Evolutionary conservation across 176 grass and related monocot species (phyloP), one percentile per base, ranked within the genome.

Genomic region (Avena sativa): DNA sequence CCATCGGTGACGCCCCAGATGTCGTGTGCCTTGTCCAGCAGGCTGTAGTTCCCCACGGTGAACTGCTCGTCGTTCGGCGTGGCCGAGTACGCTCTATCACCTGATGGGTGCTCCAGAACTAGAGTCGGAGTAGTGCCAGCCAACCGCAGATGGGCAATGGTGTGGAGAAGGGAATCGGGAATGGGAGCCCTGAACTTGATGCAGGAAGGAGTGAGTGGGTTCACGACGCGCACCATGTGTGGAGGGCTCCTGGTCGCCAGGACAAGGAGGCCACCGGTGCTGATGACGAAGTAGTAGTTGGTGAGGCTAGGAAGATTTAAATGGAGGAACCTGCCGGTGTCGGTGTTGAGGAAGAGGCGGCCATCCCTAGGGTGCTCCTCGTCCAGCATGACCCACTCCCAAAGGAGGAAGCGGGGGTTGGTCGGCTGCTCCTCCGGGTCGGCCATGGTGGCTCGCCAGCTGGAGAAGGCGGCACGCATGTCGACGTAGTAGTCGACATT

Each of bases 331-430:
- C 80, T 19, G 7, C 81, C 81, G 12, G 50, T 71, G 50, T 13
- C 6, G 34, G 52, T 57, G 81, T 83, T 72, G 65, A 83, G 13
- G 52, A 83, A 83, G 81, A 73, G 50, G 51, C 34, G n/a, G 81
- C 30, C 65, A 12, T 5, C 6, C 19, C 6, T 13, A 7, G 19
- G 6, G 2, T 4, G 28, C 26, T 19, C 1, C 14, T 82, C 19
- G 17, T 71, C 80, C 19, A 82, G 80, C 28, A 25, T 8, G 49
- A 70, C n/a, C 80, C 80, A 82, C 10, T 9, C 11, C 19, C 1
- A 4, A 0, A 36, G 49, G 19, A 9, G 65, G 81, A 71, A 83
- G 30, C 49, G 65, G 0, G 8, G 11, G 30, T 71, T 65, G 2
- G 30, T 10, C 3, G 13, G n/a, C 6, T 13, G 4, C 15, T 20